These are phyloP conservation scores for Lolium multiflorum DNA, from an alignment of 176 grass and related monocot species.

Conservation along the genomic window DNA sequence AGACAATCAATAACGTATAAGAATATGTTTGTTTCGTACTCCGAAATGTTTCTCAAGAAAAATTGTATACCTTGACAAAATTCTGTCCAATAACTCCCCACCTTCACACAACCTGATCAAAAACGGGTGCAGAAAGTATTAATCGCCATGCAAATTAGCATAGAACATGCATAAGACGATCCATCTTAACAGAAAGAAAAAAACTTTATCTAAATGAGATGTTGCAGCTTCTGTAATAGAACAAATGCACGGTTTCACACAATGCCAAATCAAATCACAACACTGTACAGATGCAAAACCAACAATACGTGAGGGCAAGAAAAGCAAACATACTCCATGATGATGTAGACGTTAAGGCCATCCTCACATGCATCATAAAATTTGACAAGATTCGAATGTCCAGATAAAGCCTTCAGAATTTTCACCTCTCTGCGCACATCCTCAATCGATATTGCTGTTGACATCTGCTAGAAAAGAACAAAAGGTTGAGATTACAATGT, in stretches of 20 bases:
- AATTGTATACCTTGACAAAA: slow-evolving; percentile 87
- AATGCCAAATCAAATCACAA: slow-evolving; percentile 4
- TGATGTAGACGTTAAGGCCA: slow-evolving; percentile 88
- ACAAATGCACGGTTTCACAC: slow-evolving; percentile 17
- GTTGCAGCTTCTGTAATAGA: slow-evolving; percentile 3
- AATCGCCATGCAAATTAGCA: slow-evolving; percentile 37
- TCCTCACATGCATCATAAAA: slow-evolving; percentile 99
- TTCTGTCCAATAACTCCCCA: slow-evolving; percentile 94
- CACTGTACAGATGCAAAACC: slow-evolving; percentile 11
- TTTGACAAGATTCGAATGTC: slow-evolving; percentile 86
- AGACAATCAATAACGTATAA: slow-evolving; percentile 36
- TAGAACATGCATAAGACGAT: slow-evolving; percentile 24
- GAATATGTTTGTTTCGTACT: slow-evolving; percentile 36
- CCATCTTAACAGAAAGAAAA: slow-evolving; percentile 14
- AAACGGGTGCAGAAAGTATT: slow-evolving; percentile 42
- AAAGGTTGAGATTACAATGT: slow-evolving; percentile 29
- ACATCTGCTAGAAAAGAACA: slow-evolving; percentile 74
- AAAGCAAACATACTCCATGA: slow-evolving; percentile 92
- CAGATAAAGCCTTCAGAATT: slow-evolving; percentile 93
- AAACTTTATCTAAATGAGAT: slow-evolving; percentile 17
- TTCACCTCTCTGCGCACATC: slow-evolving; percentile 99
- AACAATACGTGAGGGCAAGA: slow-evolving; percentile 29
- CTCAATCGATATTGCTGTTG: slow-evolving; percentile 95
- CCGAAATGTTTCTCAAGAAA: slow-evolving; percentile 19
- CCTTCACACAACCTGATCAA: slow-evolving; percentile 91